Evolutionary conservation across 192 early-diverging fungal species (phyloP).

Genomic region (Gonapodya prolifera): DNA sequence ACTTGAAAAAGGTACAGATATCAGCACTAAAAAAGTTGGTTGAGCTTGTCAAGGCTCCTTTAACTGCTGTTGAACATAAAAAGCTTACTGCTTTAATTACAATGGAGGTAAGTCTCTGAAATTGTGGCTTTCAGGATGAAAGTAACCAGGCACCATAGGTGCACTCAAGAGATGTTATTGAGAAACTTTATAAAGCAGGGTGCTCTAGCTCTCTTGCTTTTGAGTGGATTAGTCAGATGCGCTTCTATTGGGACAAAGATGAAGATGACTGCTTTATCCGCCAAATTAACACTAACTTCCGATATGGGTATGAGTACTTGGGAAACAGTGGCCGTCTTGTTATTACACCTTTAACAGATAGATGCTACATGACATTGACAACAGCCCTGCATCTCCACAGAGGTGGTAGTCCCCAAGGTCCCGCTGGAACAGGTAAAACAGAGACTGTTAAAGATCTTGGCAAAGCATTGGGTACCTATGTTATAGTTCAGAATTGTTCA

Average conservation of each 20-base stretch:
- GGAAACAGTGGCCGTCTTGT: slow-evolving; percentile 53
- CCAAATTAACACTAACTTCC: slow-evolving; percentile 47
- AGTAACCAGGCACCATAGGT: slow-evolving; percentile 55
- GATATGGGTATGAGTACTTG: slow-evolving; percentile 51
- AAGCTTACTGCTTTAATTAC: slow-evolving; percentile 49
- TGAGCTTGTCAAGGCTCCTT: slow-evolving; percentile 43
- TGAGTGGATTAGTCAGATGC: slow-evolving; percentile 48
- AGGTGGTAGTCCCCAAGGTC: slow-evolving; percentile 50
- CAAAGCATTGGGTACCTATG: slow-evolving; percentile 52
- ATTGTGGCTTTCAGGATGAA: slow-evolving; percentile 40
- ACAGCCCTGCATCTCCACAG: slow-evolving; percentile 49
- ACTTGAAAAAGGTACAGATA: slow-evolving; percentile 56
- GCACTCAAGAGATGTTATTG: slow-evolving; percentile 51
- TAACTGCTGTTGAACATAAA: slow-evolving; percentile 46
- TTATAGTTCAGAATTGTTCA: slow-evolving; percentile 55
- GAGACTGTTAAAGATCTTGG: slow-evolving; percentile 55
- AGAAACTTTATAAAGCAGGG: slow-evolving; percentile 45
- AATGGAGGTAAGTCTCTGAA: slow-evolving; percentile 46
- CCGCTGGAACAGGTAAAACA: slow-evolving; percentile 41
- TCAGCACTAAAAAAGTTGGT: slow-evolving; percentile 48
- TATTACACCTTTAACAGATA: slow-evolving; percentile 48
- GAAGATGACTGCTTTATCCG: slow-evolving; percentile 48
- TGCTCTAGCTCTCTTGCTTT: slow-evolving; percentile 48
- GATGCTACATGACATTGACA: slow-evolving; percentile 53
- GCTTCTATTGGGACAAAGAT: slow-evolving; percentile 46